Conservation (phyloP, 139 green algal species). For the Chlamydomonas sp. region DNA sequence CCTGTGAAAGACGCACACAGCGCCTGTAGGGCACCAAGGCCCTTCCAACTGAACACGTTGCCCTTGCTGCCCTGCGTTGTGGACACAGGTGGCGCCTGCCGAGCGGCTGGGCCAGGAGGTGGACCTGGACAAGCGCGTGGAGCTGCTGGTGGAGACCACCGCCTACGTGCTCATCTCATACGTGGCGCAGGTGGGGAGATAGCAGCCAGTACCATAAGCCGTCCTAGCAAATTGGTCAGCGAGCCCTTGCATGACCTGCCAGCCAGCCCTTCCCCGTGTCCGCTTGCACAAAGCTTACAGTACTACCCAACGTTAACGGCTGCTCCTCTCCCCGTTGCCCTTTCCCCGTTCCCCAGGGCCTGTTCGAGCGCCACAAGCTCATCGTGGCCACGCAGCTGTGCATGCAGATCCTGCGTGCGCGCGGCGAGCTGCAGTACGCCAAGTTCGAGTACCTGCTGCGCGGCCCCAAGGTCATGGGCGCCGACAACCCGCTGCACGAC, state of each 20-base stretch:
- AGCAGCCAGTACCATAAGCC: no score
- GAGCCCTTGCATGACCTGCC: no score
- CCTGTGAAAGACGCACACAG: not conserved
- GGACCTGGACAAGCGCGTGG: conserved; percentile 72
- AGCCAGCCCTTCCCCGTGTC: no score
- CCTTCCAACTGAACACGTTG: not conserved
- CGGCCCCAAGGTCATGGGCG: conserved; percentile 75
- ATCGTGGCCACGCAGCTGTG: conserved; percentile 90
- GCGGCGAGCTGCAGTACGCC: conserved; percentile 74
- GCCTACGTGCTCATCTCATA: conserved; percentile 80
- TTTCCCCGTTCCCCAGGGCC: conserved; percentile 58
- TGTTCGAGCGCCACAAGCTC: conserved; percentile 97
- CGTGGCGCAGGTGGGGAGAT: conserved; percentile 53
- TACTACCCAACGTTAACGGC: not conserved
- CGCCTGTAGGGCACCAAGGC: not conserved
- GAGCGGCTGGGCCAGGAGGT: conserved; percentile 59
- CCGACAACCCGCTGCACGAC: conserved; percentile 83
- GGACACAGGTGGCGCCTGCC: conserved; percentile 39
- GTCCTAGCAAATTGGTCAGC: not conserved
- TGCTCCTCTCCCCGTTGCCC: not conserved
- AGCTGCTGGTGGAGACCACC: conserved; percentile 81
- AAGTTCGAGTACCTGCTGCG: conserved; percentile 90
- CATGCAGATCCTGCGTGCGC: conserved; percentile 80
- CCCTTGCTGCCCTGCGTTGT: not conserved
- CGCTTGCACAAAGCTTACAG: not conserved